These are phyloP conservation scores for Gnomoniopsis smithogilvyi DNA, from an alignment of 2,329 filamentous ascomycete species.

Conservation along the genomic window DNA sequence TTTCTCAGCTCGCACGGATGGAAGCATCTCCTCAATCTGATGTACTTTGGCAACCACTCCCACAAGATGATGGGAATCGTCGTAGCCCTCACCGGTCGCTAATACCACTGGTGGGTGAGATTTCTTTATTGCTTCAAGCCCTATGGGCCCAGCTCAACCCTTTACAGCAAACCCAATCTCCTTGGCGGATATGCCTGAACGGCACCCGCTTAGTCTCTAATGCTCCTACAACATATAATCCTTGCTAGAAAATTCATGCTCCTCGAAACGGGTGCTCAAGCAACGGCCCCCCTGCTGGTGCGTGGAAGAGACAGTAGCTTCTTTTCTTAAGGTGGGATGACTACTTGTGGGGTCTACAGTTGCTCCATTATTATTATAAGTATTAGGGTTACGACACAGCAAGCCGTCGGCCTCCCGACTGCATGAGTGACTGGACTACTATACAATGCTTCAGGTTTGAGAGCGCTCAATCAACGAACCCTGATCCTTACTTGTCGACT, in stretches of 20 bases:
- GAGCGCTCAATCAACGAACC: slow-evolving; percentile 22
- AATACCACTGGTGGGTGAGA: background rate
- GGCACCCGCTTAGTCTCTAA: slow-evolving; percentile 37
- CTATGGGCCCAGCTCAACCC: background rate
- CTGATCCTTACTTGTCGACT: slow-evolving; percentile 24
- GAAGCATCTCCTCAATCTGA: background rate
- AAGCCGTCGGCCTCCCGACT: background rate
- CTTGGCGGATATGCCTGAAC: slow-evolving; percentile 14
- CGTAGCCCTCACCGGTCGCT: background rate
- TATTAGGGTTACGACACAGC: background rate
- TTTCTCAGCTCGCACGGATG: background rate
- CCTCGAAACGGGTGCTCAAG: slow-evolving; percentile 33
- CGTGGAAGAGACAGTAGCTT: slow-evolving; percentile 1
- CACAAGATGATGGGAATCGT: background rate
- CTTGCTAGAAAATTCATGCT: slow-evolving; percentile 37
- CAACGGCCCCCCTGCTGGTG: slow-evolving; percentile 23
- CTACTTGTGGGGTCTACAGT: background rate
- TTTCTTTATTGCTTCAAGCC: background rate
- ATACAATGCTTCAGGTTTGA: slow-evolving; percentile 8
- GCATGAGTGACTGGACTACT: background rate
- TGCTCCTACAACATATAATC: slow-evolving; percentile 37
- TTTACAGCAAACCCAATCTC: slow-evolving; percentile 11
- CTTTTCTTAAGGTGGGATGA: slow-evolving; percentile 8
- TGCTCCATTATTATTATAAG: slow-evolving; percentile 7
- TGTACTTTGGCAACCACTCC: background rate